Percentiles rank a stretch among this genome's conserved stretches.
These are phyloP conservation scores for Aspergillus tanneri DNA, from an alignment of 2,329 filamentous ascomycete species.

Conservation along the genomic window DNA sequence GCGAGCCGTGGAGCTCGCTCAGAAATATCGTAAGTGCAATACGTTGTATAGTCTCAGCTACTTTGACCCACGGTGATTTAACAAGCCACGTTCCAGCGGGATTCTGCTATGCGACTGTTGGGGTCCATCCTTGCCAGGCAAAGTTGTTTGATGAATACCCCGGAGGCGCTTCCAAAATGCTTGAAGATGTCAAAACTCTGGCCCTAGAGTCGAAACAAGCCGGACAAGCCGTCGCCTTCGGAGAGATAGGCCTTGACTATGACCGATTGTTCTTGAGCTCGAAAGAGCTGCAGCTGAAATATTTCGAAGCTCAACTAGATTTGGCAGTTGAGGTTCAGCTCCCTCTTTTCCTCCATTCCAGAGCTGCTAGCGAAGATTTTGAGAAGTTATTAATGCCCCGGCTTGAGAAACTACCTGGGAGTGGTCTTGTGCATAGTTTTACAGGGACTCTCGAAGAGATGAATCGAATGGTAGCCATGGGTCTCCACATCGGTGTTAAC, in stretches of 20 bases:
- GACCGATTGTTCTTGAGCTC: constrained; percentile 83
- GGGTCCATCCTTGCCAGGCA: constrained; percentile 89
- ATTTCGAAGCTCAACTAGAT: constrained; percentile 79
- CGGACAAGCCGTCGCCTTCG: constrained; percentile 73
- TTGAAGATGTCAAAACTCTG: constrained; percentile 63
- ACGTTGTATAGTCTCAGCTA: neutral
- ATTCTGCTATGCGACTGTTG: constrained; percentile 83
- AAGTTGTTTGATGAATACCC: constrained; percentile 67
- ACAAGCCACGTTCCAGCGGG: constrained; percentile 56
- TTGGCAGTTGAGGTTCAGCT: constrained; percentile 74
- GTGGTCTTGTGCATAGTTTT: constrained; percentile 90
- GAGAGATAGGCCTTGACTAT: constrained; percentile 95
- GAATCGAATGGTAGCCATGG: constrained; percentile 72
- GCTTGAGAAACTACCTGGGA: constrained; percentile 66
- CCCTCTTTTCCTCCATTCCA: constrained; percentile 88
- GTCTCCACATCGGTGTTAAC: constrained; percentile 91
- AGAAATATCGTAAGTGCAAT: constrained; percentile 66
- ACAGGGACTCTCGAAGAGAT: constrained; percentile 87
- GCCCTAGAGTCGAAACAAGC: constrained; percentile 58
- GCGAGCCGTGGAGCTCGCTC: constrained; percentile 70
- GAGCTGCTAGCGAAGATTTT: constrained; percentile 84
- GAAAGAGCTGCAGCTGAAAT: constrained; percentile 75
- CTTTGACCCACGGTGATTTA: constrained; percentile 13
- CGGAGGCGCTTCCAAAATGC: constrained; percentile 45
- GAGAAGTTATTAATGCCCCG: constrained; percentile 65